Conservation (phyloP, 2,329 filamentous ascomycete genomes). For the Hysterium pulicare region DNA sequence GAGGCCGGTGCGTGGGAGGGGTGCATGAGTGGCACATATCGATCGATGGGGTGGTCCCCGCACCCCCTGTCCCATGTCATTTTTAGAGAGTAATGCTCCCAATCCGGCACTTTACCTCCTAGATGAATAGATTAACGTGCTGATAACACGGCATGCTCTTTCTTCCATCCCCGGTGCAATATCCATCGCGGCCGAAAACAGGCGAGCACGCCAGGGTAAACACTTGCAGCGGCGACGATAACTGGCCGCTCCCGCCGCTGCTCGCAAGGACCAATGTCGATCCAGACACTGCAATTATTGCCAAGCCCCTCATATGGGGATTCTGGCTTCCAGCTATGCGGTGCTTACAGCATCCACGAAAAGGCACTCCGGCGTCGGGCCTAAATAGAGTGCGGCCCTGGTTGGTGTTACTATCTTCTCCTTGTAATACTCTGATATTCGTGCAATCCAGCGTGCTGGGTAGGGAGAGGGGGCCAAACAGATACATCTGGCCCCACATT, state of each 20-base stretch:
- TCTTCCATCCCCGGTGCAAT: constrained; percentile 27
- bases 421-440: constrained; percentile 9
- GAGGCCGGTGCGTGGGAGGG: constrained; percentile 14
- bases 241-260: constrained; percentile 39
- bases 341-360: constrained; percentile 15
- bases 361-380: background rate
- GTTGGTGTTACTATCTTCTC: background rate
- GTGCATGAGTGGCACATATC: constrained; percentile 21
- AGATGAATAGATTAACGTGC: constrained; percentile 19
- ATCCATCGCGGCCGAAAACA: constrained; percentile 21
- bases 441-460: too few species aligned
- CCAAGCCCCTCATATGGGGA: constrained; percentile 24
- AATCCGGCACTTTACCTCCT: constrained; percentile 11
- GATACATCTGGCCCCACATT: constrained; percentile 21
- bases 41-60: constrained; percentile 25
- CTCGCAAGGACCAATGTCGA: constrained; percentile 32
- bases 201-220: constrained; percentile 22
- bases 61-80: constrained; percentile 14
- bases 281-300: constrained; percentile 30
- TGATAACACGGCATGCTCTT: constrained; percentile 13
- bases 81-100: constrained; percentile 31
- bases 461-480: constrained; percentile 18
- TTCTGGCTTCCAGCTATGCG: constrained; percentile 9
- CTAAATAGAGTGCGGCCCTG: background rate
- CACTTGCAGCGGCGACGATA: constrained; percentile 40